Evolutionary conservation across 805 yeast species (phyloP), one percentile per base, ranked within the genome.

Genomic region (Yarrowia divulgata): DNA sequence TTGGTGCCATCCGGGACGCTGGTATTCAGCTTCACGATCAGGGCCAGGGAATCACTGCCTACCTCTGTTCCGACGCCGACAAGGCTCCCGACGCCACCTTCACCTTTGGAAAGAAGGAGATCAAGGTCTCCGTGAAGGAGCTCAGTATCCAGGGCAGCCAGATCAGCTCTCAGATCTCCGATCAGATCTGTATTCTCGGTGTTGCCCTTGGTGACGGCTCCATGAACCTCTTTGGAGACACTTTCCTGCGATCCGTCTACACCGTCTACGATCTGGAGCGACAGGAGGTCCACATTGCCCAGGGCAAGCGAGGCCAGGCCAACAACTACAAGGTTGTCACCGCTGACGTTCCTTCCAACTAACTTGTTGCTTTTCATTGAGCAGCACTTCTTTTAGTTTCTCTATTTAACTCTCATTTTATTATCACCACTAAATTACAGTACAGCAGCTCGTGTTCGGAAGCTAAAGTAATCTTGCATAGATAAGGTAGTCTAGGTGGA

Each of bases 121-220:
- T 57, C 48, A 42, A 29, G 23, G 13, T 57, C 23, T 10, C 63
- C 10, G 29, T 18, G 0, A n/a, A 3, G n/a, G 63, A 57, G 49
- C 13, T 60, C 16, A 10, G 12, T 19, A 45, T 60, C 35, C n/a
- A 13, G 8, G 50, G 43, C 18, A 16, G 2, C 37, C 1, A 10
- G n/a, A 40, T 57, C 48, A 39, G 29, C 63, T 6, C 48, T 8
- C 42, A 13, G 10, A 40, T 29, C 63, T 57, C 63, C 10, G 23
- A 16, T 10, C 0, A 23, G 6, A 12, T 40, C n/a, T 57, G 63
- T 6, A 4, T 57, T 32, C 32, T 57, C 32, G 63, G 63, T 9
- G 48, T 57, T n/a, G 39, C 23, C 3, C 8, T 14, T 8, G 63
- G 48, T 7, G 48, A 40, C 16, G 70, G 77, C 73, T 23, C 50